Evolutionary conservation across 176 grass and related monocot genomes (phyloP), one percentile per base, ranked within the genome.

Genomic region (barley (Hordeum vulgare)): DNA sequence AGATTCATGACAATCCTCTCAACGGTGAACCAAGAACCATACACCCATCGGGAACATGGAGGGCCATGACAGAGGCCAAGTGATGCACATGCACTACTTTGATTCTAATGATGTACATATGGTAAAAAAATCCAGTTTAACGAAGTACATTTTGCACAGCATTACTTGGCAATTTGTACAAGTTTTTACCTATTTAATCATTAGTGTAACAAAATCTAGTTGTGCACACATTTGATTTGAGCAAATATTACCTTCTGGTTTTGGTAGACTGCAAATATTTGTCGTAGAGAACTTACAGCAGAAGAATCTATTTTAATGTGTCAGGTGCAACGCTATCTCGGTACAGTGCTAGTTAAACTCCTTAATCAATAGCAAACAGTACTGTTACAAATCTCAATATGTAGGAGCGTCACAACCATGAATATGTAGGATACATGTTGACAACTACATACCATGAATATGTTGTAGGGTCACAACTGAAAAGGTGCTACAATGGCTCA

Each of bases 1-100:
- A 89, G 33, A 10, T 89, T 62, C 75, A 89, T 63, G 56, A 29
- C 83, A 86, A 81, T 87, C 37, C 80, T 89, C 61, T 92, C 90
- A 14, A 92, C 84, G 2, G 84, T 87, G 69, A 92, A 92, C 44
- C 80, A 76, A 21, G 79, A 80, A 21, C 87, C 80, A 56, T 84
- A 86, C 20, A 84, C 60, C 80, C 80, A 92, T 72, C 7, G 81
- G 23, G 34, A 89, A 62, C 84, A 89, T 87, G 3, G 87, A 89
- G 45, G 84, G 27, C 86, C 74, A 81, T 27, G 84, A 81, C 36
- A 89, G 0, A 0, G 90, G 90, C 53, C 74, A 89, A 75, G 89
- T 73, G 21, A 71, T 0, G 40, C 9, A 41, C 40, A 41, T 41
- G 40, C 11, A 41, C 40, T 9, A 42, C 41, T 42, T 42, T 42